These are phyloP conservation scores for Acacia pycnantha DNA, from an alignment of 331 rosid species.

Conservation along the genomic window DNA sequence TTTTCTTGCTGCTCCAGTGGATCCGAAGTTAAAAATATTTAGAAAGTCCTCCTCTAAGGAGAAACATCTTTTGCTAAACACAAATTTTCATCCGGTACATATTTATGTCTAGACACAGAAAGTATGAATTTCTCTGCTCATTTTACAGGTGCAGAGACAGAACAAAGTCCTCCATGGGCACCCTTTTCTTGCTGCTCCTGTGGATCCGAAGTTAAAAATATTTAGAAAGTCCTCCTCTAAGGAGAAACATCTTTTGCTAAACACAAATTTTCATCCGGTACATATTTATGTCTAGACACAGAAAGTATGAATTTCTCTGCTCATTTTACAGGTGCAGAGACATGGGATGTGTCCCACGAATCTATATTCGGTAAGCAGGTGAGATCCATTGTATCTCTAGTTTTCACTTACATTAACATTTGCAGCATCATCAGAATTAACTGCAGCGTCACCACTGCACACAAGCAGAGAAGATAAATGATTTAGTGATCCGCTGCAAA, in stretches of 20 bases:
- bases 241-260: slow-evolving; percentile 9
- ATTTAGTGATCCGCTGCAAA: neutral
- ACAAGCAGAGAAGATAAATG: too few species aligned
- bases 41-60: slow-evolving; percentile 3
- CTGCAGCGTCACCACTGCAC: too few species aligned
- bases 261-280: slow-evolving; percentile 1
- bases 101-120: slow-evolving; percentile 6
- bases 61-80: neutral
- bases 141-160: slow-evolving; percentile 28
- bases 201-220: slow-evolving; percentile 32
- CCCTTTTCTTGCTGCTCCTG: slow-evolving; percentile 68
- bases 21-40: slow-evolving; percentile 32
- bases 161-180: slow-evolving; percentile 60
- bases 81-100: slow-evolving; percentile 8
- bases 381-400: too few species aligned
- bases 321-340: neutral
- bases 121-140: slow-evolving; percentile 7
- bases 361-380: too few species aligned
- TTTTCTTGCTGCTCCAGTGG: slow-evolving; percentile 66
- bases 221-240: neutral
- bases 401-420: too few species aligned
- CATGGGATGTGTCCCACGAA: neutral
- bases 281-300: slow-evolving; percentile 13
- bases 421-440: too few species aligned
- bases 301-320: slow-evolving; percentile 7